Percentiles rank a stretch among this genome's conserved stretches.
Conservation (phyloP, 2,329 filamentous ascomycete genomes). For the Apiospora arundinis region DNA sequence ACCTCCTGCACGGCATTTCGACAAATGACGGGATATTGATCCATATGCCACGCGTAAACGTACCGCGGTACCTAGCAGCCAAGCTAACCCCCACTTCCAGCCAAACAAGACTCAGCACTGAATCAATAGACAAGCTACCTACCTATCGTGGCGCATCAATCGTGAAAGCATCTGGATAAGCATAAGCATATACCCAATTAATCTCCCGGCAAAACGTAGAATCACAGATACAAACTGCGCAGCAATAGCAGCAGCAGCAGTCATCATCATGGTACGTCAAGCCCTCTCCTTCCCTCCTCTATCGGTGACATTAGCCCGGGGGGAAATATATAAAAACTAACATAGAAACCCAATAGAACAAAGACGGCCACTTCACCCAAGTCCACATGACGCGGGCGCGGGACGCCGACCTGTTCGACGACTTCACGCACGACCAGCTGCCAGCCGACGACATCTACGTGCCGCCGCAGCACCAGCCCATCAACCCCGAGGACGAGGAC, state of each 20-base stretch:
- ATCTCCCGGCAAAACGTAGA: not conserved
- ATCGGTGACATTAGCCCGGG: not conserved
- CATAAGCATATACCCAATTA: not conserved
- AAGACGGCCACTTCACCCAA: conserved; percentile 78
- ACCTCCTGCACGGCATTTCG: not conserved
- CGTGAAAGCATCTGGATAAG: not conserved
- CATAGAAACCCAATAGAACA: conserved; percentile 54
- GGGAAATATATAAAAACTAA: not conserved
- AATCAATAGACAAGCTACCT: conserved; percentile 9
- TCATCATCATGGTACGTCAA: not conserved
- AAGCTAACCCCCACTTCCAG: not conserved
- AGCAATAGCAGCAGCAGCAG: not conserved
- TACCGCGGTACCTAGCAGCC: not conserved
- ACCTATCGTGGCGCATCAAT: conserved; percentile 12
- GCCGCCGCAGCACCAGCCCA: conserved; percentile 77
- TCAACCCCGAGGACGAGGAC: conserved; percentile 88
- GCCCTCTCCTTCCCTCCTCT: not conserved
- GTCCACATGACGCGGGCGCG: conserved; percentile 75
- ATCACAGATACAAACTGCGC: too few species aligned
- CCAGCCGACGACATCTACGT: conserved; percentile 84
- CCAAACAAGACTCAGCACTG: not conserved
- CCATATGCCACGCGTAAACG: not conserved
- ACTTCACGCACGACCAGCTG: conserved; percentile 73
- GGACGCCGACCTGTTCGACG: conserved; percentile 81
- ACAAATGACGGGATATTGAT: not conserved